Evolutionary conservation across 164 flowering plant species (phyloP).

Genomic region (Stephania yunnanensis): DNA sequence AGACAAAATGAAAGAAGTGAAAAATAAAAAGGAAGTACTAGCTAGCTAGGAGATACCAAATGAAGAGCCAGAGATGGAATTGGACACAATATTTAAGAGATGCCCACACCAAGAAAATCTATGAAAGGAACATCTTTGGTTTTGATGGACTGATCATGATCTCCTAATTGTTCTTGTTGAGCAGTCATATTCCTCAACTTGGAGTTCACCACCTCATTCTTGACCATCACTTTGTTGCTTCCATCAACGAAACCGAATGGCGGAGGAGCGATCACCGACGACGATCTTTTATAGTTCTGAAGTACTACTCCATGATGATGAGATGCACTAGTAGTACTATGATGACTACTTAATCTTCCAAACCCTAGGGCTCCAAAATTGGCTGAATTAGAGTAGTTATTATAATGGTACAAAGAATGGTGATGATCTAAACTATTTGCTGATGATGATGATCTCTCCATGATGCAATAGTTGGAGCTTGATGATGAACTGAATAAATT

Average conservation of each 20-base stretch:
- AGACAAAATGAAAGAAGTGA: neutral
- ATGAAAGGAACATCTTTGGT: slow-evolving; percentile 52
- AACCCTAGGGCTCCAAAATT: slow-evolving; percentile 14
- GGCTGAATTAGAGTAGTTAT: slow-evolving; percentile 17
- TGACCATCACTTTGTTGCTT: slow-evolving; percentile 9
- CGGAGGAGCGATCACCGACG: slow-evolving; percentile 10
- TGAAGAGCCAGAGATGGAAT: neutral
- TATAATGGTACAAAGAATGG: slow-evolving; percentile 7
- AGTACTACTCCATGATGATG: neutral
- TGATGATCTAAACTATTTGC: slow-evolving; percentile 19
- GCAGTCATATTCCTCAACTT: slow-evolving; percentile 13
- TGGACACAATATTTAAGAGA: slow-evolving; percentile 25
- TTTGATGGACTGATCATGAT: slow-evolving; percentile 20
- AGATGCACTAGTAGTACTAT: neutral
- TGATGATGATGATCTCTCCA: slow-evolving; percentile 15
- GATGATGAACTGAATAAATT: slow-evolving; percentile 15
- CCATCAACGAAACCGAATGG: slow-evolving; percentile 21
- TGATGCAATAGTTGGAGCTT: slow-evolving; percentile 15
- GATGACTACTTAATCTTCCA: neutral
- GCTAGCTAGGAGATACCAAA: neutral
- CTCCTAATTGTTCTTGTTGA: slow-evolving; percentile 24
- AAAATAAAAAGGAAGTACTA: neutral
- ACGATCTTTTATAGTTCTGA: slow-evolving; percentile 20
- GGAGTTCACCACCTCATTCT: slow-evolving; percentile 18
- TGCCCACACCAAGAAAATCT: slow-evolving; percentile 83